Evolutionary conservation across 805 yeast genomes (phyloP), one percentile per base, ranked within the genome.

Genomic region (Candida fluviatilis): DNA sequence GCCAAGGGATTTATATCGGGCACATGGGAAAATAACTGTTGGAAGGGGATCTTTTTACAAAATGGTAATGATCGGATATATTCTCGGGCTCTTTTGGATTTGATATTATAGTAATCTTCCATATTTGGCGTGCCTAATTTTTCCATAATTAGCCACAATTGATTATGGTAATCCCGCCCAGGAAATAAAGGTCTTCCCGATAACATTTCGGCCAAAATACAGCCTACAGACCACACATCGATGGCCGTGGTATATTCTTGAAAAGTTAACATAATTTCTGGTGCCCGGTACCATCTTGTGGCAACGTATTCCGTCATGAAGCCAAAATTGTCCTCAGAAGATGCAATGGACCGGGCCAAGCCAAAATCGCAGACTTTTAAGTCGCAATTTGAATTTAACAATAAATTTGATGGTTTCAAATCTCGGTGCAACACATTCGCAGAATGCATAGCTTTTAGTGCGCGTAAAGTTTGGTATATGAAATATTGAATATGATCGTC

Each of bases 231-330:
- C 98, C 98, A 91, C 23, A 91, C 80, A 62, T 91, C 98, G 54
- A 91, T 91, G 25, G 96, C 96, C 27, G 91, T 85, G 18, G 96
- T 85, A 64, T 91, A 91, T 52, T 84, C 87, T 46, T 89, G 91
- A 52, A 90, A 88, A 11, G 96, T 88, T 35, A 91, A 73, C 98
- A 91, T 91, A 57, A 91, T 89, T 53, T 91, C 98, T 0, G 98
- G 98, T 0, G 98, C 98, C 40, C 98, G 72, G 61, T 91, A 91
- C 97, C 98, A 91, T 48, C 98, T 71, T 3, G 98, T 91, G 7
- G 98, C 98, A 31, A 91, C 98, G 57, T 91, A 91, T 61, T 91
- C 98, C 2, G 98, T 91, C 95, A 91, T 84, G 58, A 80, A 81
- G 4, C 87, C 88, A 43, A 78, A 75, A 55, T 80, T 81, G 53